Evolutionary conservation across 2,329 filamentous ascomycete genomes (phyloP), one percentile per base, ranked within the genome.

Genomic region (Clarireedia hainanense): DNA sequence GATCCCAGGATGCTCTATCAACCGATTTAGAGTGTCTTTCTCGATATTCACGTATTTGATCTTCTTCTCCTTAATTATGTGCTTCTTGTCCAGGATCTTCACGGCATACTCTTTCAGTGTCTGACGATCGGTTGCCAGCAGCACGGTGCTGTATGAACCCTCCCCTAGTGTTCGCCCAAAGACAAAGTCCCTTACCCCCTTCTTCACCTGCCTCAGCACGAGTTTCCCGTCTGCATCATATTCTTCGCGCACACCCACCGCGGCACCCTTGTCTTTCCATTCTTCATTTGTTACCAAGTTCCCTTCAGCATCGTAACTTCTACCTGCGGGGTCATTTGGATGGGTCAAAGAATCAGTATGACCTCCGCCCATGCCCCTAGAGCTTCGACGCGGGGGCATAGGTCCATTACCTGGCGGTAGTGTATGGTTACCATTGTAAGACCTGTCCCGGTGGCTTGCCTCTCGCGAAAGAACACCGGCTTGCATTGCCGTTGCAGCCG

Each of bases 21-120:
- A 77, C 60, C 94, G 85, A 69, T 99, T 99, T 55, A 99, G 77
- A 0, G 94, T 97, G 73, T 99, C 92, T 75, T 96, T 96, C 73
- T 99, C 94, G 66, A 99, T 99, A 73, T 97, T 99, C 72, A 99
- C 94, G 68, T 99, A 99, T 78, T 99, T 99, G 68, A 99, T 95
- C 79, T 99, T 99, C 73, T 96, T 97, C 74, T 99, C 94, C 73
- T 97, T 99, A 77, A 99, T 99, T 68, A 99, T 99, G 71, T 99
- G 94, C 66, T 91, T 84, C 74, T 99, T 99, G 73, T 99, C 94
- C 47, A 99, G 81, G 15, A 99, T 92, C 71, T 99, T 99, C 74
- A 99, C 91, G 26, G 94, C 94, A 68, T 97, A 97, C 71, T 99
- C 92, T 67, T 95, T 95, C 57, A 95, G 75, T 1, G 90, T 96